These are phyloP conservation scores for Acrodontium crateriforme DNA, from an alignment of 2,329 filamentous ascomycete species.

Conservation along the genomic window DNA sequence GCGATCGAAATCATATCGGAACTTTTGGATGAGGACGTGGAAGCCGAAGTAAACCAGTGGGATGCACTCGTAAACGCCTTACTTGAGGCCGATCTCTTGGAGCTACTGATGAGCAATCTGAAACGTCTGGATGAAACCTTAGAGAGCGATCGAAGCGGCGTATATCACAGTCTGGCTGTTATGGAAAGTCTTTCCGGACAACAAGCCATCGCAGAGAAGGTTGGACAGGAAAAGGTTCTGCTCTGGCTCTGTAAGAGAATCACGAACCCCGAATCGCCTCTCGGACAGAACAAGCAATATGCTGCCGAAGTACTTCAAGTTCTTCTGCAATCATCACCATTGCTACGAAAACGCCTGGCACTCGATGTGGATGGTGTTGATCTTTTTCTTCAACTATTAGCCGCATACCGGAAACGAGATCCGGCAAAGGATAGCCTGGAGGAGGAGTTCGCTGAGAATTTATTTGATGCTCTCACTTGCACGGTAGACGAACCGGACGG, in stretches of 20 bases:
- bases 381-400: slow-evolving; percentile 64
- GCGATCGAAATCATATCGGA: slow-evolving; percentile 82
- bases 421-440: slow-evolving; percentile 76
- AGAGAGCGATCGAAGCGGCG: slow-evolving; percentile 63
- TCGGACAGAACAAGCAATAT: slow-evolving; percentile 91
- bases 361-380: slow-evolving; percentile 53
- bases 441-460: slow-evolving; percentile 87
- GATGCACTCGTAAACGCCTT: slow-evolving; percentile 53
- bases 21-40: slow-evolving; percentile 84
- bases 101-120: slow-evolving; percentile 65
- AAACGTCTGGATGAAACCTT: slow-evolving; percentile 60
- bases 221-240: slow-evolving; percentile 59
- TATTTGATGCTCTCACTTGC: slow-evolving; percentile 78
- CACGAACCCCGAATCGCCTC: slow-evolving; percentile 49
- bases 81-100: slow-evolving; percentile 52
- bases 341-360: slow-evolving; percentile 51
- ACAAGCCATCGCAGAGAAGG: slow-evolving; percentile 50
- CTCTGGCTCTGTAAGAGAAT: slow-evolving; percentile 67
- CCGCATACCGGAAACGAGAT: slow-evolving; percentile 73
- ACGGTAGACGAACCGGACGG: slow-evolving; percentile 61
- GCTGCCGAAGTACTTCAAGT: slow-evolving; percentile 85
- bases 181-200: slow-evolving; percentile 77
- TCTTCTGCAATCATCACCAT: slow-evolving; percentile 59
- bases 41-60: slow-evolving; percentile 70
- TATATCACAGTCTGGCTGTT: slow-evolving; percentile 72